Conservation (phyloP, 2,329 filamentous ascomycete species). For the Fusarium devonianum region DNA sequence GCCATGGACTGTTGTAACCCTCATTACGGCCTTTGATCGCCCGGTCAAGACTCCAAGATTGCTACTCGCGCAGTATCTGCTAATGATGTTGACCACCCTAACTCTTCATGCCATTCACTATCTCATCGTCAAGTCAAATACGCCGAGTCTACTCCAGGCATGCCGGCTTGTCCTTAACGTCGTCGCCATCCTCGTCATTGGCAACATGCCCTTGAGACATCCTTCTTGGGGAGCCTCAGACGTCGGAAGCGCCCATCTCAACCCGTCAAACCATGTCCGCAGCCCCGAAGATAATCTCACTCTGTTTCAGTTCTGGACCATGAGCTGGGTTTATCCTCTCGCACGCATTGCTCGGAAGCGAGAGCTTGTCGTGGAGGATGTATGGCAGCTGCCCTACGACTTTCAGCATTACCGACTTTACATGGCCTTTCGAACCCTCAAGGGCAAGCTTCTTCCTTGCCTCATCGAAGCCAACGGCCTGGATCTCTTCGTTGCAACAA, state of each 20-base stretch:
- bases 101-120: conserved; percentile 44
- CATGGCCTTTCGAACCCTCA: conserved; percentile 73
- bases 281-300: conserved; percentile 80
- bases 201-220: conserved; percentile 49
- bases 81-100: conserved; percentile 45
- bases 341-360: conserved; percentile 69
- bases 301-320: conserved; percentile 83
- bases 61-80: conserved; percentile 50
- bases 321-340: conserved; percentile 82
- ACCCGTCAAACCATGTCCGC: conserved; percentile 57
- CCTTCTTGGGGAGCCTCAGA: conserved; percentile 45
- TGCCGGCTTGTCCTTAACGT: conserved; percentile 34
- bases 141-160: conserved; percentile 34
- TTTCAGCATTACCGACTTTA: conserved; percentile 83
- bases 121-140: conserved; percentile 34
- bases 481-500: conserved; percentile 74
- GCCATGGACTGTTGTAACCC: conserved; percentile 50
- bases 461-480: conserved; percentile 79
- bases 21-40: conserved; percentile 49
- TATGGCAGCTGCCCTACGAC: conserved; percentile 81
- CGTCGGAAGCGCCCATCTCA: conserved; percentile 41
- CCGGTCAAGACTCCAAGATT: conserved; percentile 53
- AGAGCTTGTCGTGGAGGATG: conserved; percentile 78
- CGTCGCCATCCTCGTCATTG: conserved; percentile 43
- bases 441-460: conserved; percentile 74